A percentile compares a stretch with the other conserved stretches of the same genome.
phyloP scores from a whole-genome alignment of 495 filamentous ascomycete species.

The Lophium mytilinum region DNA sequence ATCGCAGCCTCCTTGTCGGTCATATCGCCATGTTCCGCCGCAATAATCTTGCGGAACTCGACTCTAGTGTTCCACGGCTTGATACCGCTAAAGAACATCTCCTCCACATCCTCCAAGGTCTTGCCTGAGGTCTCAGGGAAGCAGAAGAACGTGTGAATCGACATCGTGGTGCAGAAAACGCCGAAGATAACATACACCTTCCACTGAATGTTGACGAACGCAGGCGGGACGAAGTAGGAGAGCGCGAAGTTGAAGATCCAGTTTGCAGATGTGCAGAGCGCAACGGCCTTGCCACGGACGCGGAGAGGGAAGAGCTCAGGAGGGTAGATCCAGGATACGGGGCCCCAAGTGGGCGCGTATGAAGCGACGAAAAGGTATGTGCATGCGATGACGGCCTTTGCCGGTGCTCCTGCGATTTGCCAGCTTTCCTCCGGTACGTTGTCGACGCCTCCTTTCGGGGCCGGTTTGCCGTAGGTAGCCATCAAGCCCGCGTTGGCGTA shows the following conservation, averaged over 20 bases:
- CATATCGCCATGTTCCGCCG: conserved; percentile 3
- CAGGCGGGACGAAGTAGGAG: conserved; percentile 65
- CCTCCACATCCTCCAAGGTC: conserved; percentile 26
- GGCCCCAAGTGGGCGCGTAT: conserved; percentile 53
- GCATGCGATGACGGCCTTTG: conserved; percentile 35
- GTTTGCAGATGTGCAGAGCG: conserved; percentile 62
- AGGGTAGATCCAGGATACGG: conserved; percentile 66
- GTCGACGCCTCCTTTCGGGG: conserved; percentile 21
- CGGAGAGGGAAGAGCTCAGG: conserved; percentile 68
- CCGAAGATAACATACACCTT: conserved; percentile 32
- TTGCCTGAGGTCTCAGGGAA: conserved; percentile 26
- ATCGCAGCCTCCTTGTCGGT: conserved; percentile 4
- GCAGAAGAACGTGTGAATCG: conserved; percentile 20
- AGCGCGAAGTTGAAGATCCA: conserved; percentile 78
- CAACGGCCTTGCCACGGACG: conserved; percentile 62
- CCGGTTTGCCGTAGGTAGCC: conserved; percentile 38
- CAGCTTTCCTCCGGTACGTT: conserved; percentile 24
- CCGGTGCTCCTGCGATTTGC: conserved; percentile 25
- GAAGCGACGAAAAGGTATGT: conserved; percentile 37
- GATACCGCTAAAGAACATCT: conserved; percentile 15
- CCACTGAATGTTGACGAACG: conserved; percentile 68
- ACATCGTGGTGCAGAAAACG: conserved; percentile 21
- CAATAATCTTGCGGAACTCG: conserved; percentile 6
- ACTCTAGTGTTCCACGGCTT: conserved; percentile 23
- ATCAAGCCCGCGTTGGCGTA: conserved; percentile 64